phyloP scores from a whole-genome alignment of 2,329 filamentous ascomycete genomes.

The Albophoma yamanashiensis region DNA sequence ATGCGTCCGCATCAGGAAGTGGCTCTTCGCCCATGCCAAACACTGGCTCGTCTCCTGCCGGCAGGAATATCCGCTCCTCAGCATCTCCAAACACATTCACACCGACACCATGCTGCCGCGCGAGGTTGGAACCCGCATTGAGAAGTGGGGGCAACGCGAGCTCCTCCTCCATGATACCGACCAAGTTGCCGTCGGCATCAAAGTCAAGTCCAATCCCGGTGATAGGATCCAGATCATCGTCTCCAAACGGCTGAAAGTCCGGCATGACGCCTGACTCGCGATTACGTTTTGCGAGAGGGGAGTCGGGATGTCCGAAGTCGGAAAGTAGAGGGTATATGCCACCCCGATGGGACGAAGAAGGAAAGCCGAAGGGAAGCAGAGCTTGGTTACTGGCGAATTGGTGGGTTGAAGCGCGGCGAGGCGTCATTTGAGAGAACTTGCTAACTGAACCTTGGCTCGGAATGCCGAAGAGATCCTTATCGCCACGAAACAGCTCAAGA shows the following conservation, averaged over 20 bases:
- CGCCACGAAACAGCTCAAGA: constrained; percentile 24
- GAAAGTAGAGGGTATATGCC: constrained; percentile 20
- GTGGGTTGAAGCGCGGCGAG: constrained; percentile 17
- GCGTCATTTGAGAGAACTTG: constrained; percentile 34
- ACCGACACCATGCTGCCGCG: not conserved
- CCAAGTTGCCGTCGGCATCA: constrained; percentile 39
- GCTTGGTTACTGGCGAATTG: constrained; percentile 16
- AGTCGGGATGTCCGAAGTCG: constrained; percentile 21
- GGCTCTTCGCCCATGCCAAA: constrained; percentile 26
- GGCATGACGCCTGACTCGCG: constrained; percentile 9
- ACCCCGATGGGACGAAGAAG: constrained; percentile 22
- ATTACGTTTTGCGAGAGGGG: constrained; percentile 14
- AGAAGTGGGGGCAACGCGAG: constrained; percentile 32
- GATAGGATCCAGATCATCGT: constrained; percentile 26
- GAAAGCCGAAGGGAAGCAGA: constrained; percentile 19
- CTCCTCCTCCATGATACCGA: constrained; percentile 29
- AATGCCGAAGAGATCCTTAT: constrained; percentile 19
- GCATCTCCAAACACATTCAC: not conserved
- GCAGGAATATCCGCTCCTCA: not conserved
- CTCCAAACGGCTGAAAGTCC: constrained; percentile 21
- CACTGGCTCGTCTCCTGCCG: constrained; percentile 8
- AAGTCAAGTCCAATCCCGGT: constrained; percentile 36
- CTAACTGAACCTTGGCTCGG: constrained; percentile 25
- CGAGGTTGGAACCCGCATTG: constrained; percentile 13
- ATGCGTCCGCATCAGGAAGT: constrained; percentile 25